Evolutionary conservation across 2,329 filamentous ascomycete species (phyloP).

Genomic region (Pseudocercospora pini-densiflorae): DNA sequence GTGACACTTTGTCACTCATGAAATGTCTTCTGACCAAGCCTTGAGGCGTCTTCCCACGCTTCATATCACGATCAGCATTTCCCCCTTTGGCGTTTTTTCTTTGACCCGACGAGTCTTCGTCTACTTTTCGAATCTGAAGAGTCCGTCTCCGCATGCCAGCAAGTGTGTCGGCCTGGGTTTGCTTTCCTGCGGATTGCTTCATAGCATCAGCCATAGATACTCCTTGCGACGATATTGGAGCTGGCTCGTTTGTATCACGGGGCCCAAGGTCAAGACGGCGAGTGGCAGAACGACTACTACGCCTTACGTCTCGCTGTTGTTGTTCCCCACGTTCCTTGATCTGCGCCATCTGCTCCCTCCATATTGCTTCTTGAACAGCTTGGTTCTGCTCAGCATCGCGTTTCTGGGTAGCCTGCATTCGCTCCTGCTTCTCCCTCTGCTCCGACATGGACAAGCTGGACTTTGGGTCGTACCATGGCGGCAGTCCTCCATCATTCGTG

Average conservation of each 20-base stretch:
- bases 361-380: constrained; percentile 14
- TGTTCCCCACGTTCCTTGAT: constrained; percentile 4
- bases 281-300: neutral
- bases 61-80: neutral
- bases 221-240: neutral
- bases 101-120: neutral
- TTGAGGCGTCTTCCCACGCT: neutral
- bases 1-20: neutral
- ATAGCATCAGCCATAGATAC: constrained; percentile 4
- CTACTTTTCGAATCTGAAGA: neutral
- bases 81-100: neutral
- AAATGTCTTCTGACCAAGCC: neutral
- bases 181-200: neutral
- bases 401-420: constrained; percentile 17
- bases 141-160: neutral
- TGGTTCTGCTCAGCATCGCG: constrained; percentile 17
- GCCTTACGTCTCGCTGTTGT: neutral
- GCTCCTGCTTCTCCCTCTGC: constrained; percentile 29
- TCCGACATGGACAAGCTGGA: constrained; percentile 31
- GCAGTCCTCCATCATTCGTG: neutral
- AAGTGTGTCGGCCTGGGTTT: neutral
- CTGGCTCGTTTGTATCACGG: neutral
- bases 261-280: neutral
- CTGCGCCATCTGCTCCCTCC: constrained; percentile 19
- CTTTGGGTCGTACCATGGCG: constrained; percentile 27